A percentile compares a stretch with the other conserved stretches of the same genome.
Evolutionary conservation across 768 basidiomycete species (phyloP).

Genomic region (Mrakia hoshinonis): DNA sequence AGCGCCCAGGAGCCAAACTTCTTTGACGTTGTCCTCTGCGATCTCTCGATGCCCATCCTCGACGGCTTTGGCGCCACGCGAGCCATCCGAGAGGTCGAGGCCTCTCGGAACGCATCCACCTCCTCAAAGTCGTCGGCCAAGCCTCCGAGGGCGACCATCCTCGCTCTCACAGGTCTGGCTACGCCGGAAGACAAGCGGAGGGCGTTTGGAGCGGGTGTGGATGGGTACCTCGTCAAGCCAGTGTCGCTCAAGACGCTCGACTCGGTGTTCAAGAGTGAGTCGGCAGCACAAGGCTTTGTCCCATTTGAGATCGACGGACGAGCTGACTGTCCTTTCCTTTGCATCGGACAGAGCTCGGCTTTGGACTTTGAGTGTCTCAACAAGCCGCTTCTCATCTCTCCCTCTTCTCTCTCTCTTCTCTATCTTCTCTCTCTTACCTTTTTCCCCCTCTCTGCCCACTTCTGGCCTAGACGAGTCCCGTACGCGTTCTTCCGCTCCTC

Average conservation of each 20-base stretch:
- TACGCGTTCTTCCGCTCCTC: background rate
- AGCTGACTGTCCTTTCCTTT: background rate
- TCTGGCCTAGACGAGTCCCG: background rate
- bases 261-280: constrained; percentile 47
- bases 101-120: constrained; percentile 38
- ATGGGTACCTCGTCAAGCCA: constrained; percentile 73
- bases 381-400: background rate
- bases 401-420: background rate
- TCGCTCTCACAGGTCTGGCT: constrained; percentile 89
- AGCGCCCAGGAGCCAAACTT: constrained; percentile 53
- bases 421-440: background rate
- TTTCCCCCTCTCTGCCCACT: background rate
- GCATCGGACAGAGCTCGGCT: constrained; percentile 1
- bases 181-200: constrained; percentile 82
- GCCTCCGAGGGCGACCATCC: constrained; percentile 45
- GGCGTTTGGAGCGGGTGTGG: constrained; percentile 86
- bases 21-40: constrained; percentile 62
- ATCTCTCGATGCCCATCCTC: constrained; percentile 87
- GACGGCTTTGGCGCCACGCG: constrained; percentile 82
- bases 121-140: constrained; percentile 32
- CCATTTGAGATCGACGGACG: no score
- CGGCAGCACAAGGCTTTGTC: background rate
- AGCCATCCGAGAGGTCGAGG: constrained; percentile 71
- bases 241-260: constrained; percentile 88
- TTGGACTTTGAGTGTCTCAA: background rate